These are phyloP conservation scores for Scedosporium boydii DNA, from an alignment of 2,329 filamentous ascomycete species.

Conservation along the genomic window DNA sequence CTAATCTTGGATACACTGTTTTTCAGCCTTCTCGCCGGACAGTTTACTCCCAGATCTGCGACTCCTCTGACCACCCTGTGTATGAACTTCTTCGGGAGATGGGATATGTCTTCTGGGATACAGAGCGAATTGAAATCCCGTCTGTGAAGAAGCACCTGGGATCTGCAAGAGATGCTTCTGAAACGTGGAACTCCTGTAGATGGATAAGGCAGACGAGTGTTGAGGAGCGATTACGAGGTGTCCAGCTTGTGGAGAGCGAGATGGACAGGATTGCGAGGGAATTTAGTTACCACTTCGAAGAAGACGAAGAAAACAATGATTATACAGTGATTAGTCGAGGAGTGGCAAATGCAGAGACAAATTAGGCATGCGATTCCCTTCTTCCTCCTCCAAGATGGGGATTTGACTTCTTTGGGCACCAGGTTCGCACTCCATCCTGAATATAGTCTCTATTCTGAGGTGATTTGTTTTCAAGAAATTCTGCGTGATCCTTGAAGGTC, in stretches of 20 bases:
- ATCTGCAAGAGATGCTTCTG: neutral
- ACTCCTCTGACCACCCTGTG: neutral
- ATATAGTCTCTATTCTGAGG: too few relatives aligned
- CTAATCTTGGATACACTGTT: neutral
- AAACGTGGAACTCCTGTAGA: neutral
- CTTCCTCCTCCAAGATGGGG: too few relatives aligned
- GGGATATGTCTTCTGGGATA: slow-evolving; percentile 2
- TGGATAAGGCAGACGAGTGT: neutral
- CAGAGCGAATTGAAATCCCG: neutral
- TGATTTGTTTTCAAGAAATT: too few relatives aligned
- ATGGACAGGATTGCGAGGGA: neutral
- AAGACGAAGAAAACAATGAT: too few relatives aligned
- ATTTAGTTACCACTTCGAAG: neutral
- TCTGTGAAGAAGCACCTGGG: neutral
- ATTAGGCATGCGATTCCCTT: too few relatives aligned
- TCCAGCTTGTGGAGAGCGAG: neutral
- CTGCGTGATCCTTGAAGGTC: too few relatives aligned
- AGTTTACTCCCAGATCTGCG: neutral
- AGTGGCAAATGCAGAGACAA: too few relatives aligned
- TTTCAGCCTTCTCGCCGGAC: neutral
- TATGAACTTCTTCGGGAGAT: neutral
- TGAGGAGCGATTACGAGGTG: neutral
- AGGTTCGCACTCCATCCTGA: too few relatives aligned
- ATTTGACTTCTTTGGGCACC: too few relatives aligned
- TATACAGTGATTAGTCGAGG: too few relatives aligned